phyloP scores from a whole-genome alignment of 805 yeast genomes.

The Wickerhamiella azyma region DNA sequence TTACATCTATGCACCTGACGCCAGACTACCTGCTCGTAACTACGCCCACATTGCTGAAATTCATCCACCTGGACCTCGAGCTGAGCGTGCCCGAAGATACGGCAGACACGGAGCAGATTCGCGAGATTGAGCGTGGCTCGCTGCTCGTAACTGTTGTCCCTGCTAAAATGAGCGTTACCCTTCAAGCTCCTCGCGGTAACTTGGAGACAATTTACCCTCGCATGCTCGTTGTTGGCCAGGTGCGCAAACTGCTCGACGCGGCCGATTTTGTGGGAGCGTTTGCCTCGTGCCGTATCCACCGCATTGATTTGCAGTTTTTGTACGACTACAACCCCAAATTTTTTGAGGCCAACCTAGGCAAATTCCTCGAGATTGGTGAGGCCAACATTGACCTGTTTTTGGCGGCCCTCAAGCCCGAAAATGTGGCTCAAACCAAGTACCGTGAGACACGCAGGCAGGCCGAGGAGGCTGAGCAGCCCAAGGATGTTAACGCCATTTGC shows the following conservation, averaged over 20 bases:
- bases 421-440: constrained; percentile 71
- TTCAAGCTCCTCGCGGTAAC: constrained; percentile 95
- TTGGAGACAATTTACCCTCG: constrained; percentile 89
- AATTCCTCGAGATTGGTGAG: constrained; percentile 50
- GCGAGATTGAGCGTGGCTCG: constrained; percentile 87
- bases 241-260: constrained; percentile 50
- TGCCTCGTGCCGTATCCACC: constrained; percentile 69
- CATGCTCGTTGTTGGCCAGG: constrained; percentile 76
- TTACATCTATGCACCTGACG: constrained; percentile 66
- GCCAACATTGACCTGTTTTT: constrained; percentile 78
- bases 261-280: constrained; percentile 62
- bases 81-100: constrained; percentile 25
- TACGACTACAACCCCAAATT: constrained; percentile 73
- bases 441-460: constrained; percentile 41
- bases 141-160: constrained; percentile 71
- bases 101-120: constrained; percentile 47
- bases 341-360: constrained; percentile 49
- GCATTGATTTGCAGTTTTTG: constrained; percentile 79
- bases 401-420: constrained; percentile 74
- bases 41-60: constrained; percentile 70
- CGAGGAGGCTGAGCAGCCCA: background rate
- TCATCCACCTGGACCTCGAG: constrained; percentile 49
- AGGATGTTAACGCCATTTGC: constrained; percentile 60
- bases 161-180: constrained; percentile 61
- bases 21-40: constrained; percentile 53